A percentile compares a stretch with the other conserved stretches of the same genome.
Evolutionary conservation across 768 basidiomycete genomes (phyloP).

Genomic region (Pulveroboletus frians): DNA sequence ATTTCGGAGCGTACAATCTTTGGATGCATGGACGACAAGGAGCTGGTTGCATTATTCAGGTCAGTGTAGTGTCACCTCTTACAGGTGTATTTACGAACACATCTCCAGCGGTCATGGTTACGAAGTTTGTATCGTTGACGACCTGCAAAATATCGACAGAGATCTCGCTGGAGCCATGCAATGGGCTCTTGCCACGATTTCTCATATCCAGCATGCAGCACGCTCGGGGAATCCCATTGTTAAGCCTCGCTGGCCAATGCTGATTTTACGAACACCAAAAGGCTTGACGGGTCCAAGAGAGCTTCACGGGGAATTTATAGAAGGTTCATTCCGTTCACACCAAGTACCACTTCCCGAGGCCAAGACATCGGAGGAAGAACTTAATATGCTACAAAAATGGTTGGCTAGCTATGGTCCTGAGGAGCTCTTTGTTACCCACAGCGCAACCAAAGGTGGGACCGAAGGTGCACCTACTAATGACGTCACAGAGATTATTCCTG

Average conservation of each 20-base stretch:
- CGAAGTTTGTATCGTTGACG: slow-evolving; percentile 77
- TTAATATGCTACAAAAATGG: slow-evolving; percentile 64
- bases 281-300: slow-evolving; percentile 66
- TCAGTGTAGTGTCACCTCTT: slow-evolving; percentile 16
- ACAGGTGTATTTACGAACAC: background rate
- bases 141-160: slow-evolving; percentile 60
- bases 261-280: slow-evolving; percentile 84
- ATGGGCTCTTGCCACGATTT: slow-evolving; percentile 73
- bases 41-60: slow-evolving; percentile 72
- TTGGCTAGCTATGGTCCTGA: slow-evolving; percentile 63
- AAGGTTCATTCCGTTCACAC: slow-evolving; percentile 80
- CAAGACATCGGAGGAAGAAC: slow-evolving; percentile 59
- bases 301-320: slow-evolving; percentile 65
- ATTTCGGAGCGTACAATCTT: slow-evolving; percentile 88
- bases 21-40: slow-evolving; percentile 88
- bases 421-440: slow-evolving; percentile 52
- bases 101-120: slow-evolving; percentile 72
- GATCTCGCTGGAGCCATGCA: slow-evolving; percentile 78
- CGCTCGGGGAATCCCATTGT: slow-evolving; percentile 69
- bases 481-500: slow-evolving; percentile 59
- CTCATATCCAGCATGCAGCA: slow-evolving; percentile 74
- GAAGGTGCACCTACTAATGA: slow-evolving; percentile 49
- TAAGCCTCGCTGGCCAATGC: slow-evolving; percentile 89
- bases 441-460: slow-evolving; percentile 5
- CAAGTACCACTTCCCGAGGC: slow-evolving; percentile 83